phyloP scores from a whole-genome alignment of 441 rosid species.

The Theobroma grandiflorum region DNA sequence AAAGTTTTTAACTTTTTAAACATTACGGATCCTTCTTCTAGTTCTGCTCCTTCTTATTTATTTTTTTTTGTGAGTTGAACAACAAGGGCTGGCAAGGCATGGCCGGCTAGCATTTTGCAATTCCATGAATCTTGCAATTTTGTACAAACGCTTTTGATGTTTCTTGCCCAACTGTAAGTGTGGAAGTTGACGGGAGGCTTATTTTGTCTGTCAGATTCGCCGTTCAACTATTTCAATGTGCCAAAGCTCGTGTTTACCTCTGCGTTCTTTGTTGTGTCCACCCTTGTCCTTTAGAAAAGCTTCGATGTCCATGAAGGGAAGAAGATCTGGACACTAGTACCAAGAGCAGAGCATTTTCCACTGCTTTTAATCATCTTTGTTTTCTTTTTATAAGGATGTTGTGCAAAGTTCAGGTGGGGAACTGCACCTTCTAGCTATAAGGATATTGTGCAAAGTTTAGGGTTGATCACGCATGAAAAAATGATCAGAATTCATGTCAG shows the following conservation, averaged over 20 bases:
- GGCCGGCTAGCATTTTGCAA: conserved; percentile 10
- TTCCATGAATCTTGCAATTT: neutral
- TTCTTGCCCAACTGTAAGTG: neutral
- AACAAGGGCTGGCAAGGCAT: conserved; percentile 2
- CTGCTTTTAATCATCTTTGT: too few relatives aligned
- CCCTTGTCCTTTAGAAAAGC: neutral
- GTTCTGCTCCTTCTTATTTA: too few relatives aligned
- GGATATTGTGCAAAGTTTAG: neutral
- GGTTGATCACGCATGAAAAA: conserved; percentile 1
- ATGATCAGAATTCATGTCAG: neutral
- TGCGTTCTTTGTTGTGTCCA: neutral
- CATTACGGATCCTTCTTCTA: too few relatives aligned
- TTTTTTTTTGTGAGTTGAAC: too few relatives aligned
- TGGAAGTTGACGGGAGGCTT: neutral
- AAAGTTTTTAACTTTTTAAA: neutral
- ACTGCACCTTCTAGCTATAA: conserved; percentile 13
- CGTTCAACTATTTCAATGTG: neutral
- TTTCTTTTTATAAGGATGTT: conserved; percentile 42
- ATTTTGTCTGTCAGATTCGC: neutral
- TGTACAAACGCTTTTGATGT: neutral
- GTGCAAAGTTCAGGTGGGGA: conserved; percentile 58
- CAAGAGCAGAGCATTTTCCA: too few relatives aligned
- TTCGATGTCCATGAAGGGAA: neutral
- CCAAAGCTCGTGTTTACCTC: neutral
- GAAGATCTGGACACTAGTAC: neutral